These are phyloP conservation scores for Nitzschia sp. DNA, from an alignment of 108 stramenopile genomes.

Conservation along the genomic window DNA sequence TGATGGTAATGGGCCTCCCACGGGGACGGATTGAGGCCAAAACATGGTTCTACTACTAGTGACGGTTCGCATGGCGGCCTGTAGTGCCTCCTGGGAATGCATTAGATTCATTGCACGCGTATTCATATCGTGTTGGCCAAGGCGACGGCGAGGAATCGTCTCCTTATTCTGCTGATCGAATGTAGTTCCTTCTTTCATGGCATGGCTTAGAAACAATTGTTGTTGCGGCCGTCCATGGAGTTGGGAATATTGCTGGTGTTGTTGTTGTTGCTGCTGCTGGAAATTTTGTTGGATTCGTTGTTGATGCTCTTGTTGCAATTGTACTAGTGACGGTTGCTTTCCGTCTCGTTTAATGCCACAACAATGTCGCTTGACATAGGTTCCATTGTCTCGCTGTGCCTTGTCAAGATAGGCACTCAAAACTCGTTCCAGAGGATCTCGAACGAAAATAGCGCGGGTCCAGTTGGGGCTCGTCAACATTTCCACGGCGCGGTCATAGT, in stretches of 20 bases:
- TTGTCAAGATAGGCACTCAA: conserved; percentile 63
- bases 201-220: too few species aligned
- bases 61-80: not conserved
- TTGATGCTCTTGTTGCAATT: conserved; percentile 3
- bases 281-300: not conserved
- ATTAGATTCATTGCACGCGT: not conserved
- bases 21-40: conserved; percentile 10
- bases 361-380: conserved; percentile 23
- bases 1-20: not conserved
- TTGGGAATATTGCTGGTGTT: not conserved
- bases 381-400: conserved; percentile 18
- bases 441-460: conserved; percentile 61
- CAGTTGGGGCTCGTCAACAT: conserved; percentile 54
- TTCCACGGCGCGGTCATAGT: conserved; percentile 19
- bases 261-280: not conserved
- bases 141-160: not conserved
- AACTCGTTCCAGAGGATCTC: conserved; percentile 63
- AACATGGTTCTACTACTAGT: not conserved
- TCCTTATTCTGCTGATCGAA: not conserved
- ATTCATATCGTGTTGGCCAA: too few species aligned
- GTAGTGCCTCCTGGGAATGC: not conserved
- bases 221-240: not conserved
- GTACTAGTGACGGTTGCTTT: conserved; percentile 2
- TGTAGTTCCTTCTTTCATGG: not conserved
- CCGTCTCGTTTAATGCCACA: conserved; percentile 4